Base-by-base conservation (phyloP, 2,329 filamentous ascomycete species). In the Fusarium chlamydosporum region DNA sequence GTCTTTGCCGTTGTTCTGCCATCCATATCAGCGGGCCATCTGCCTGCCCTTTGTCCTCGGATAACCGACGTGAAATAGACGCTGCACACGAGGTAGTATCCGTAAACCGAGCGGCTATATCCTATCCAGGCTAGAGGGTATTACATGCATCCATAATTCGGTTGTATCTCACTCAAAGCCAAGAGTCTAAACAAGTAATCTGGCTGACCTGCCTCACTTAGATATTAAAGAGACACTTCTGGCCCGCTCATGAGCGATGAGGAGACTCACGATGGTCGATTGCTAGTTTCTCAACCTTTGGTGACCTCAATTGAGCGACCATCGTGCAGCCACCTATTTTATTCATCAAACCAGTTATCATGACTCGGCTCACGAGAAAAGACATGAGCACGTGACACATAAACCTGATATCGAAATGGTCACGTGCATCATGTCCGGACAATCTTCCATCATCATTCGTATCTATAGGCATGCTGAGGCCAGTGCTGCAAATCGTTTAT, bases 21-120 rank as follows among this genome's bases (percentile, higher is more conserved):
- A 43, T 56, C 13, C 35, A 27, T n/a, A 45, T 10, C 29, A 27
- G 41, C 52, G 29, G 52, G 51, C 37, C 41, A 45, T 27, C 42
- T 31, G 27, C 68, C 51, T 42, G 29, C 45, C 47, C 26, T 50
- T 65, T 41, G 26, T 60, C 56, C 59, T 65, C 61, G 58, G 56
- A 71, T 66, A 71, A 62, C 62, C 47, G 48, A 67, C 34, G 29
- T 59, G 23, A 46, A 38, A 56, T 68, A 61, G 52, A 68, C 61
- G 57, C 60, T 51, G 34, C 47, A 38, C 56, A 55, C 52, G 40
- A 55, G 31, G 31, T 45, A 42, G 47, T 33, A 35, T 42, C 42
- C 58, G 51, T 70, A 62, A 51, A 67, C 61, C 57, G 60, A 65
- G 61, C 64, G 59, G 64, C 61, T 61, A 60, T 68, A 59, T 61